A percentile compares a stretch with the other conserved stretches of the same genome.
Conservation (phyloP, 306 rosid species). For the Neltuma alba region DNA sequence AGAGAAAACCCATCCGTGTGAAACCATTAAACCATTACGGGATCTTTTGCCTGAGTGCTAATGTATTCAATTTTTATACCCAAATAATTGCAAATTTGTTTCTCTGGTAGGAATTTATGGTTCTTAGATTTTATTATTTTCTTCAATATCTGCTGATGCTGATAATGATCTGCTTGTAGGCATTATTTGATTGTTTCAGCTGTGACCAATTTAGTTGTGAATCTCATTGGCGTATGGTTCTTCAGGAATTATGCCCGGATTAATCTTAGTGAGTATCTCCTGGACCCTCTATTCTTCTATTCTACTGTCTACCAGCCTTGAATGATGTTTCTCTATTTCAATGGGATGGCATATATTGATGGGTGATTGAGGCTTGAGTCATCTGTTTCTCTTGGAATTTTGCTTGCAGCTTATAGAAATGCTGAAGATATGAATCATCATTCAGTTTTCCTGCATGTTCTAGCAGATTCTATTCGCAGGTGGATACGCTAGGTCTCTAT, state of each 20-base stretch:
- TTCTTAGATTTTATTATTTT: constrained; percentile 2
- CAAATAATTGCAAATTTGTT: constrained; percentile 19
- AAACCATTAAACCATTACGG: not conserved
- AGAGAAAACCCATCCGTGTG: not conserved
- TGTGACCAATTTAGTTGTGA: constrained; percentile 88
- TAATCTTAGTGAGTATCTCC: constrained; percentile 71
- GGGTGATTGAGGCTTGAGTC: constrained; percentile 31
- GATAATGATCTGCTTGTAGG: constrained; percentile 56
- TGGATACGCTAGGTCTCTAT: constrained; percentile 57
- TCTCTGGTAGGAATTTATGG: not conserved
- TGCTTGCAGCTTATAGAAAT: constrained; percentile 80
- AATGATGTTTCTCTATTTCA: constrained; percentile 18
- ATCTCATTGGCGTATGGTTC: constrained; percentile 99
- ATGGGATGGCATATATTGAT: constrained; percentile 3
- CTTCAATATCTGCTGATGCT: constrained; percentile 38
- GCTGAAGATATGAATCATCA: constrained; percentile 99
- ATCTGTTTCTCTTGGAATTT: constrained; percentile 34
- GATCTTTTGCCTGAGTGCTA: not conserved
- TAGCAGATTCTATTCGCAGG: constrained; percentile 99
- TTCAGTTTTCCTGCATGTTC: constrained; percentile 88
- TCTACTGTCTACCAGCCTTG: constrained; percentile 2
- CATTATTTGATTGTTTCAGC: constrained; percentile 97
- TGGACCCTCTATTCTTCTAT: constrained; percentile 11
- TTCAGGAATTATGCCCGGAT: constrained; percentile 95
- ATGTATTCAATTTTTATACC: constrained; percentile 20